phyloP scores from a whole-genome alignment of 1,139 yeast genomes.

The Hyphopichia buzzinii region DNA sequence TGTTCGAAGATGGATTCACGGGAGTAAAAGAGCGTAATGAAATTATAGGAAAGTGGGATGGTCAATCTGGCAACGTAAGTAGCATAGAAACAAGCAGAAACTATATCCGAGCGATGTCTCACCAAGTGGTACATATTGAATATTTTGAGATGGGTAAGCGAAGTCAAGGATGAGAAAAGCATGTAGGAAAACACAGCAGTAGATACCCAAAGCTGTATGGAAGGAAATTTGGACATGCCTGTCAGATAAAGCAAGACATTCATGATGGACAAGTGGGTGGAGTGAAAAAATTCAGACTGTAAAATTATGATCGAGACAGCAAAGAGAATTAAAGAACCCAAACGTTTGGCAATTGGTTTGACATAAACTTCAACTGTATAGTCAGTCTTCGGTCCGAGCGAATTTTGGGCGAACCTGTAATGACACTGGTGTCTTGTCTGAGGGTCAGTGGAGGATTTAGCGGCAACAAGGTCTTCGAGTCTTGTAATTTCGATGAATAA shows the following conservation, averaged over 20 bases:
- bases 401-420: constrained; percentile 21
- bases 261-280: constrained; percentile 61
- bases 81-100: constrained; percentile 72
- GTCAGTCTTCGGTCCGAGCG: constrained; percentile 19
- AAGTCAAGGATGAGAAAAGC: constrained; percentile 62
- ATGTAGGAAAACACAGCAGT: constrained; percentile 57
- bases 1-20: constrained; percentile 47
- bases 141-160: constrained; percentile 64
- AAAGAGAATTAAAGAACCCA: constrained; percentile 38
- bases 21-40: constrained; percentile 60
- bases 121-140: constrained; percentile 80
- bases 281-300: constrained; percentile 75
- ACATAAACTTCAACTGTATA: constrained; percentile 39
- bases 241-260: constrained; percentile 42
- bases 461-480: constrained; percentile 42
- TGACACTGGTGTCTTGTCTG: constrained; percentile 29
- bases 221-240: constrained; percentile 14
- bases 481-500: constrained; percentile 30
- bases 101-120: constrained; percentile 65
- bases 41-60: constrained; percentile 78
- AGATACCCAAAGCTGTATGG: constrained; percentile 35
- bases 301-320: constrained; percentile 50
- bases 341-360: constrained; percentile 46
- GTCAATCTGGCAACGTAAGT: constrained; percentile 81
- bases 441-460: constrained; percentile 21